Conservation (phyloP, 140 eudicot genomes). For the Anethum foeniculum region DNA sequence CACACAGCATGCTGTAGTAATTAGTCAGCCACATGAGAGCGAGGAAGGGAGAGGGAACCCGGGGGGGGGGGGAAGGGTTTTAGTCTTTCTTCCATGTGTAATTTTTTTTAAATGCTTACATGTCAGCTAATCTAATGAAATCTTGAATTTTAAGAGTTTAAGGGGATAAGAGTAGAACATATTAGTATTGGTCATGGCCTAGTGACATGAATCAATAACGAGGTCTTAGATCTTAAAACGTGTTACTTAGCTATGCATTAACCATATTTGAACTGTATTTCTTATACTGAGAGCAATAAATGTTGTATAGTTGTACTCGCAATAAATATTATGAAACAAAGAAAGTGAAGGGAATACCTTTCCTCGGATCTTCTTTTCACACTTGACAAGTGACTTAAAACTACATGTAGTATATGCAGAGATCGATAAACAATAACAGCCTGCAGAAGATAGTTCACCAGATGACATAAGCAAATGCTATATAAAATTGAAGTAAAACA, state of each 20-base stretch:
- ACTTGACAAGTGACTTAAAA: constrained; percentile 33
- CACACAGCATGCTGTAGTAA: not conserved
- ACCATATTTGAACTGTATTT: not conserved
- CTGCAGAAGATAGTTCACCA: constrained; percentile 31
- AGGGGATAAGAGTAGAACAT: not conserved
- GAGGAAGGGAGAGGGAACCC: not conserved
- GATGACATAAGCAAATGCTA: not conserved
- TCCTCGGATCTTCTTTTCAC: constrained; percentile 25
- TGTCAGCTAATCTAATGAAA: not conserved
- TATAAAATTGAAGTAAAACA: not conserved
- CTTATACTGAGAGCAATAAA: not conserved
- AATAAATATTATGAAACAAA: not conserved
- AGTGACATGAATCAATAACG: not conserved
- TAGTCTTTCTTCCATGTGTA: too few relatives aligned
- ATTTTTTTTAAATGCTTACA: too few relatives aligned
- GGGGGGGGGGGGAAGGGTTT: too few relatives aligned
- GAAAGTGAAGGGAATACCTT: constrained; percentile 32
- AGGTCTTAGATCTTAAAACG: not conserved
- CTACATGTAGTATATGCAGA: constrained; percentile 47
- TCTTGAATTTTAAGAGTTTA: not conserved
- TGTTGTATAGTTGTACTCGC: not conserved
- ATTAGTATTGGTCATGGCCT: not conserved
- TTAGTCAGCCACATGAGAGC: not conserved
- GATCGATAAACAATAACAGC: constrained; percentile 49
- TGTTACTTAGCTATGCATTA: not conserved